phyloP scores from a whole-genome alignment of 2,329 filamentous ascomycete species.

The Fusarium sp. region DNA sequence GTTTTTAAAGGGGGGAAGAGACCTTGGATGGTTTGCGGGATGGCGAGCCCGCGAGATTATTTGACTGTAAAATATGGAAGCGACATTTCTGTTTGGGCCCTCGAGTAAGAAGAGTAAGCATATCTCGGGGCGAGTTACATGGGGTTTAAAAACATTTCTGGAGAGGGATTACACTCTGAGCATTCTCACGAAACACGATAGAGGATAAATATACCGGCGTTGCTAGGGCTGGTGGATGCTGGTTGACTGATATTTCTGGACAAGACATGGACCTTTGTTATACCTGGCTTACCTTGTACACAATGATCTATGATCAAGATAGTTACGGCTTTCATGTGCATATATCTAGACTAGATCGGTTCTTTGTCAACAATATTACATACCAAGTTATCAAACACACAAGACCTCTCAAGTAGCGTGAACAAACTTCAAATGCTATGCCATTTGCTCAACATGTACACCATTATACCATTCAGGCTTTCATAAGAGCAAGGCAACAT shows the following conservation, averaged over 20 bases:
- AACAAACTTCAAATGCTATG: background rate
- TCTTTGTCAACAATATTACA: background rate
- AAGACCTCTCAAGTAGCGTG: background rate
- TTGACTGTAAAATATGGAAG: conserved; percentile 33
- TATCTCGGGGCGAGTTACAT: background rate
- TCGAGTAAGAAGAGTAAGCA: conserved; percentile 4
- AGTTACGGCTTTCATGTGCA: conserved; percentile 3
- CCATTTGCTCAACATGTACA: background rate
- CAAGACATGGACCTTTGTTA: background rate
- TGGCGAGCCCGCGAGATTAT: conserved; percentile 22
- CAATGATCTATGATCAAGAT: conserved; percentile 1
- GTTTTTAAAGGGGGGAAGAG: conserved; percentile 37
- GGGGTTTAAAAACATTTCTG: conserved; percentile 9
- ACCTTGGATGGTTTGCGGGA: conserved; percentile 22
- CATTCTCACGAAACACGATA: conserved; percentile 24
- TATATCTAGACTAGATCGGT: conserved; percentile 16
- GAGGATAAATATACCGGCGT: conserved; percentile 29
- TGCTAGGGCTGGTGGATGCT: background rate
- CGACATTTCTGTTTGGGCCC: conserved; percentile 13
- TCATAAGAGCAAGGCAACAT: background rate
- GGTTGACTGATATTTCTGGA: background rate
- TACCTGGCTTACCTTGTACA: background rate
- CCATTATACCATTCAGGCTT: background rate
- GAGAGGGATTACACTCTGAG: background rate
- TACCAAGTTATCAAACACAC: background rate